phyloP scores from a whole-genome alignment of 345 rosid genomes.

The Linum tenue region DNA sequence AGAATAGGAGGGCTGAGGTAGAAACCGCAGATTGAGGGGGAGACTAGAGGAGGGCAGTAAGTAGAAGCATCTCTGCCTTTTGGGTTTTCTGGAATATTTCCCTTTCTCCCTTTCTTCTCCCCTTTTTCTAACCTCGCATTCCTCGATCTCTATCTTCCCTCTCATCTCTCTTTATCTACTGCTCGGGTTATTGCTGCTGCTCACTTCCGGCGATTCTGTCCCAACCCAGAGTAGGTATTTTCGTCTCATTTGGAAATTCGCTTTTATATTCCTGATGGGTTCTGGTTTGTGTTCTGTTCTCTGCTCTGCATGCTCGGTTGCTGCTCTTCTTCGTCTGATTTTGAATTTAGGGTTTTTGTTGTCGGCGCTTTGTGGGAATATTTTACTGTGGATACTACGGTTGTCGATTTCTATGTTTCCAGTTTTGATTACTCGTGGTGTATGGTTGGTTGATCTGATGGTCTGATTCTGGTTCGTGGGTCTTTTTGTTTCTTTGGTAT shows the following conservation, averaged over 20 bases:
- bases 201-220: neutral
- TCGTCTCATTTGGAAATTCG: no score
- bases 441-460: neutral
- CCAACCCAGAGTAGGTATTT: neutral
- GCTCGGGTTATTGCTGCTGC: neutral
- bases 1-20: no score
- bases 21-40: neutral
- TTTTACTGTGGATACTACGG: no score
- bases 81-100: neutral
- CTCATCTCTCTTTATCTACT: neutral
- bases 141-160: neutral
- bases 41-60: neutral
- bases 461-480: neutral
- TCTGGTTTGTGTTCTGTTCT: neutral
- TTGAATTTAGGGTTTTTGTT: neutral
- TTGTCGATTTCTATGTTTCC: neutral
- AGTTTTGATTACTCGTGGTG: no score
- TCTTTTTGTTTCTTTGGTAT: no score
- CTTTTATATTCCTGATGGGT: neutral
- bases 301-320: neutral
- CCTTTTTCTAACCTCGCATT: neutral
- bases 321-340: neutral
- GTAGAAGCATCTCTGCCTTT: neutral
- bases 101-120: neutral
- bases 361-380: no score